A percentile compares a stretch with the other conserved stretches of the same genome.
phyloP scores from a whole-genome alignment of 306 rosid species.

The Abrus pulchellus region DNA sequence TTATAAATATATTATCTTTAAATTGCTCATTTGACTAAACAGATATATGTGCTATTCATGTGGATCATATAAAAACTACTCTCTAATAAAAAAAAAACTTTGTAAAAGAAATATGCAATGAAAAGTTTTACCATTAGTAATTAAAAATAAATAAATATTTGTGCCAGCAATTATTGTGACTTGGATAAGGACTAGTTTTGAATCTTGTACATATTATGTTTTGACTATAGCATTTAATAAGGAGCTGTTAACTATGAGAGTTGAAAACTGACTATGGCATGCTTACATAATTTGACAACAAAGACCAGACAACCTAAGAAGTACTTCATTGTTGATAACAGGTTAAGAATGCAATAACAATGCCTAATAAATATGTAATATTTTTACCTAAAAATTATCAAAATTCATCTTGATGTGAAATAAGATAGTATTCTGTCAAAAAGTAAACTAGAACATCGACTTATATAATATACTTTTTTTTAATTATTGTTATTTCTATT shows the following conservation, averaged over 20 bases:
- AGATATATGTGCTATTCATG: conserved; percentile 38
- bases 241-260: conserved; percentile 1
- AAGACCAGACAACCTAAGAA: not conserved
- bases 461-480: not conserved
- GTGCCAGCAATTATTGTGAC: conserved; percentile 24
- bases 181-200: conserved; percentile 23
- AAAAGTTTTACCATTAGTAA: not conserved
- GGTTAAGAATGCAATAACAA: conserved; percentile 12
- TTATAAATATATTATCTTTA: conserved; percentile 16
- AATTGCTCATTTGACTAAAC: conserved; percentile 34
- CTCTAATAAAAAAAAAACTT: not conserved
- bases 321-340: not conserved
- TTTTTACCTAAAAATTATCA: not conserved
- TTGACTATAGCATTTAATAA: conserved; percentile 11
- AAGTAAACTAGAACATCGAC: not conserved
- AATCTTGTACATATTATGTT: conserved; percentile 37
- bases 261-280: not conserved
- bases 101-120: not conserved
- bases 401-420: not conserved
- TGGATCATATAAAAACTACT: not conserved
- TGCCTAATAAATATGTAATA: not conserved
- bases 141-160: not conserved
- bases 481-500: not conserved
- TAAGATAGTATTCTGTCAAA: not conserved
- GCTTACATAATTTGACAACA: conserved; percentile 14